Evolutionary conservation across 2,329 filamentous ascomycete species (phyloP).

Genomic region (Atkinsonella texensis): DNA sequence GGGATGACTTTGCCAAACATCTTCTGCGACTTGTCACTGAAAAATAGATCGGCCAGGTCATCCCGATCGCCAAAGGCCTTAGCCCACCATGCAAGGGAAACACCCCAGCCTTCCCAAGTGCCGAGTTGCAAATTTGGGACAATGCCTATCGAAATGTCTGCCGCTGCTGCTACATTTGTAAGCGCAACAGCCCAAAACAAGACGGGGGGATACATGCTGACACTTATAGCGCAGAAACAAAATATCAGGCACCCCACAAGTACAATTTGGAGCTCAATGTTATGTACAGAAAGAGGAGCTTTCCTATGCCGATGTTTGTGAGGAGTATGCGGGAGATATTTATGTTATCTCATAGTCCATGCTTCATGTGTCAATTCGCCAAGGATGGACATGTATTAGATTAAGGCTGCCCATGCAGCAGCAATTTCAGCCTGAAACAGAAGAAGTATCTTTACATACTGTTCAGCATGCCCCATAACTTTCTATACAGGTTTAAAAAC

Average conservation of each 20-base stretch:
- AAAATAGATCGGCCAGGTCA: slow-evolving; percentile 29
- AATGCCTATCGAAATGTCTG: neutral
- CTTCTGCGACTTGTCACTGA: slow-evolving; percentile 20
- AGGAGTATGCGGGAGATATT: too few species aligned
- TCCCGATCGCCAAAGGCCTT: slow-evolving; percentile 26
- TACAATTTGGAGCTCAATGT: neutral
- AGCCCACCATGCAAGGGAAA: slow-evolving; percentile 32
- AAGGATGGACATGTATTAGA: too few species aligned
- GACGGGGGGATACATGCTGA: neutral
- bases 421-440: too few species aligned
- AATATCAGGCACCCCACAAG: neutral
- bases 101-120: slow-evolving; percentile 32
- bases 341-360: too few species aligned
- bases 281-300: too few species aligned
- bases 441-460: too few species aligned
- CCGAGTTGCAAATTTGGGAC: slow-evolving; percentile 20
- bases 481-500: too few species aligned
- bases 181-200: neutral
- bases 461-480: too few species aligned
- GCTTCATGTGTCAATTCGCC: too few species aligned
- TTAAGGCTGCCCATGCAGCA: too few species aligned
- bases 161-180: neutral
- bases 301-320: too few species aligned
- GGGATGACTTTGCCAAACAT: slow-evolving; percentile 21
- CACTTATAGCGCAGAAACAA: neutral